Evolutionary conservation across 306 rosid species (phyloP).

Genomic region (Biancaea sappan): DNA sequence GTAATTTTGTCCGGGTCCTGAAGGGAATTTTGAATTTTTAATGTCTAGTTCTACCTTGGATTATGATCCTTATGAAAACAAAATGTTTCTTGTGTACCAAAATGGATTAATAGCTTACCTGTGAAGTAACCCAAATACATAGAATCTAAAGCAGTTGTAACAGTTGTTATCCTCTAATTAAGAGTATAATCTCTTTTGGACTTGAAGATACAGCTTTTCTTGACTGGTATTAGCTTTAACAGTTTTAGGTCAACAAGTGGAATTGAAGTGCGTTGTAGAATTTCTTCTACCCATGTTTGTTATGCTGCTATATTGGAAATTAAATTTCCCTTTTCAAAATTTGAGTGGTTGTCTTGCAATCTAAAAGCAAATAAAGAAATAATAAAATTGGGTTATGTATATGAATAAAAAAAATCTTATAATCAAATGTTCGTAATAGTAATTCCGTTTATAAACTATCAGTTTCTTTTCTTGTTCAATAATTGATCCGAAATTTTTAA

Average conservation of each 20-base stretch:
- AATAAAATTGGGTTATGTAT: no score
- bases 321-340: no score
- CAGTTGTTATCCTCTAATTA: neutral
- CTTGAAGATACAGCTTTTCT: neutral
- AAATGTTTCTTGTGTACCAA: slow-evolving; percentile 18
- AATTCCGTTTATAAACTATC: no score
- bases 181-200: neutral
- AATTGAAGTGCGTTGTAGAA: no score
- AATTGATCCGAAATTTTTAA: no score
- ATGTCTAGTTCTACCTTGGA: slow-evolving; percentile 41
- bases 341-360: neutral
- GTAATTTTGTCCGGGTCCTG: neutral
- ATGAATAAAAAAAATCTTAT: no score
- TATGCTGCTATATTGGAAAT: no score
- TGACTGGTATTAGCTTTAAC: neutral
- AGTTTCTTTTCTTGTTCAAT: no score
- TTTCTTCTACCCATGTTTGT: no score
- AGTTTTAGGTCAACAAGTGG: neutral
- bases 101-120: neutral
- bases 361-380: no score
- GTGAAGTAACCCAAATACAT: slow-evolving; percentile 17
- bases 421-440: no score
- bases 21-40: slow-evolving; percentile 14
- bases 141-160: neutral
- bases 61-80: slow-evolving; percentile 29